phyloP scores from a whole-genome alignment of 2,329 filamentous ascomycete species.

The Colletotrichum acutatum region DNA sequence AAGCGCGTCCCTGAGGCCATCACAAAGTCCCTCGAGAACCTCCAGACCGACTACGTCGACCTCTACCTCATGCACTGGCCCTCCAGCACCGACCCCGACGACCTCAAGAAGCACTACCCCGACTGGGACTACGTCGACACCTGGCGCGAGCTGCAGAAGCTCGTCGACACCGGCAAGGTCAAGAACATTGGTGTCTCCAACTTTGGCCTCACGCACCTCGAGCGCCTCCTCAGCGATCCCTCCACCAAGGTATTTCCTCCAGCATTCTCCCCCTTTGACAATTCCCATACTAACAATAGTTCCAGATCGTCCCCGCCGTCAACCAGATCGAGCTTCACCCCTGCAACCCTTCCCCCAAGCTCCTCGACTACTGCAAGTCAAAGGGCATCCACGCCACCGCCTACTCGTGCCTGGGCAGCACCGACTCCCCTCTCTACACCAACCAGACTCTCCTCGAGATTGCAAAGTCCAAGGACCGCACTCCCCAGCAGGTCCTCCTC shows the following conservation, averaged over 20 bases:
- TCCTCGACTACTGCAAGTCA: slow-evolving; percentile 76
- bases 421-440: slow-evolving; percentile 76
- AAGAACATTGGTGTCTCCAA: slow-evolving; percentile 88
- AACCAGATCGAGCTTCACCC: slow-evolving; percentile 89
- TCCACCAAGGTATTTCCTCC: slow-evolving; percentile 67
- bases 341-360: slow-evolving; percentile 83
- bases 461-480: slow-evolving; percentile 74
- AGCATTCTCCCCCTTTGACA: too few relatives aligned
- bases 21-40: slow-evolving; percentile 66
- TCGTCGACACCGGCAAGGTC: slow-evolving; percentile 75
- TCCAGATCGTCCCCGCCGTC: slow-evolving; percentile 70
- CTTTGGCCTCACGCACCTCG: slow-evolving; percentile 83
- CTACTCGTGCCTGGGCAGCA: slow-evolving; percentile 80
- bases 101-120: slow-evolving; percentile 73
- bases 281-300: background rate
- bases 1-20: slow-evolving; percentile 73
- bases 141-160: slow-evolving; percentile 78
- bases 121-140: slow-evolving; percentile 89
- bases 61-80: slow-evolving; percentile 82
- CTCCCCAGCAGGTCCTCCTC: slow-evolving; percentile 80
- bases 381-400: slow-evolving; percentile 82
- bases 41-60: slow-evolving; percentile 75
- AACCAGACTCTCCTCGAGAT: slow-evolving; percentile 71
- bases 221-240: slow-evolving; percentile 77
- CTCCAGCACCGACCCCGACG: slow-evolving; percentile 68